Base-by-base conservation (phyloP, 225 moss, liverwort and hornwort species). In the Climacium dendroides region DNA sequence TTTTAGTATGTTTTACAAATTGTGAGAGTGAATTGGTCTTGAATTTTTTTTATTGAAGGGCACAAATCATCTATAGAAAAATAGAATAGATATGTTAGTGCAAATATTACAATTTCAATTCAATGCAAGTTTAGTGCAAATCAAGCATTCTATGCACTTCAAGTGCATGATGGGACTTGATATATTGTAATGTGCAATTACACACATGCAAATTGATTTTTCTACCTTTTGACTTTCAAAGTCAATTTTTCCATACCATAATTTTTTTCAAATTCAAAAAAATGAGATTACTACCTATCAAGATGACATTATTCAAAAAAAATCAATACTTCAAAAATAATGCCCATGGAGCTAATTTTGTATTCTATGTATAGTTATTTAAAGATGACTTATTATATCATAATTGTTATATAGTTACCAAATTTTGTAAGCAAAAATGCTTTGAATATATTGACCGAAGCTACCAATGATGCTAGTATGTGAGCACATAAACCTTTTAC, bases 1-100 rank as follows among this genome's bases (percentile, higher is more conserved):
- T n/a, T n/a, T n/a, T n/a, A n/a, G n/a, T n/a, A n/a, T n/a, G n/a
- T 70, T 70, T 41, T 25, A 25, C 0, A 26, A 43, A 71, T 43
- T 39, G 1, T 19, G 0, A n/a, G 35, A 35, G 10, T 1, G 0
- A 1, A 1, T n/a, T n/a, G 35, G 19, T 64, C 34, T 11, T 10
- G 5, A 35, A 9, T 13, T 29, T 16, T 66, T 34, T 34, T 65
- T 37, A 2, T 23, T 24, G 41, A 41, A 70, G 1, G 25, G 25
- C 39, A 70, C 9, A 0, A 24, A 24, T 15, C 8, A 26, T 41
- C 2, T 15, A 8, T 28, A 3, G 26, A 6, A 4, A 71, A 41
- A 43, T 28, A 45, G 18, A 43, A 2, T 26, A 0, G 9, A 45
- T 9, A 43, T 28, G 2, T 5, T 15, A 41, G 25, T 41, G 5